These are phyloP conservation scores for Rhodofomes roseus DNA, from an alignment of 1,284 basidiomycete genomes.

Conservation along the genomic window DNA sequence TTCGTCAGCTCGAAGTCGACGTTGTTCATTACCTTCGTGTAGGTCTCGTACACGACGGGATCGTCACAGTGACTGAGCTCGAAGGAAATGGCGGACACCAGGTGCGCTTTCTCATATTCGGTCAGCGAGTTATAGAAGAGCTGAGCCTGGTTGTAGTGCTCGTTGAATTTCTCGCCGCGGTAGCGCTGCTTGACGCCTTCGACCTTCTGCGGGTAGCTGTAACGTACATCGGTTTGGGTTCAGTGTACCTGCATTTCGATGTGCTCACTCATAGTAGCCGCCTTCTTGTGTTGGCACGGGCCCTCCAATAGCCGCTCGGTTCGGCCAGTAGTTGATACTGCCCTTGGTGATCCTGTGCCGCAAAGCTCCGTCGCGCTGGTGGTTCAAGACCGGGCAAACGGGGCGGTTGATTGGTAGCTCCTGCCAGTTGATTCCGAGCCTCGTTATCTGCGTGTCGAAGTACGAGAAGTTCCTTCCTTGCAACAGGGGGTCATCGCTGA, in stretches of 20 bases:
- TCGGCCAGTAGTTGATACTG: constrained; percentile 72
- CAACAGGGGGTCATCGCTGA: constrained; percentile 77
- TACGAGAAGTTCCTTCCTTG: constrained; percentile 84
- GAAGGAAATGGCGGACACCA: constrained; percentile 67
- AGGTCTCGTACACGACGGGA: constrained; percentile 61
- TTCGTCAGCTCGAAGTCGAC: constrained; percentile 70
- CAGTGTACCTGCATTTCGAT: background rate
- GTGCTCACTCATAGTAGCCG: constrained; percentile 55
- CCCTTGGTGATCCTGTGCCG: constrained; percentile 60
- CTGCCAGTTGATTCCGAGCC: constrained; percentile 73
- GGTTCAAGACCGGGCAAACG: constrained; percentile 75
- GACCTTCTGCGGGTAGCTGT: constrained; percentile 46
- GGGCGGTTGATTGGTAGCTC: constrained; percentile 81
- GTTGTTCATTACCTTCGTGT: constrained; percentile 62
- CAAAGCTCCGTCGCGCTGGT: constrained; percentile 63
- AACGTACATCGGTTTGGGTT: background rate
- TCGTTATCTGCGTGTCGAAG: constrained; percentile 74
- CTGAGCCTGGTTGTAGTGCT: constrained; percentile 68
- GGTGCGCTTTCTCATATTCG: constrained; percentile 62
- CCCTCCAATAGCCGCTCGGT: constrained; percentile 53
- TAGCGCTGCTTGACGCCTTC: constrained; percentile 66
- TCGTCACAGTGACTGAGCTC: constrained; percentile 81
- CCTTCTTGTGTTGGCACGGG: constrained; percentile 49
- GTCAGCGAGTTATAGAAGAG: constrained; percentile 79
- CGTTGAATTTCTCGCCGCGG: constrained; percentile 72